These are phyloP conservation scores for Zhuliangozyma blackwelliae DNA, from an alignment of 1,139 yeast genomes.

Conservation along the genomic window DNA sequence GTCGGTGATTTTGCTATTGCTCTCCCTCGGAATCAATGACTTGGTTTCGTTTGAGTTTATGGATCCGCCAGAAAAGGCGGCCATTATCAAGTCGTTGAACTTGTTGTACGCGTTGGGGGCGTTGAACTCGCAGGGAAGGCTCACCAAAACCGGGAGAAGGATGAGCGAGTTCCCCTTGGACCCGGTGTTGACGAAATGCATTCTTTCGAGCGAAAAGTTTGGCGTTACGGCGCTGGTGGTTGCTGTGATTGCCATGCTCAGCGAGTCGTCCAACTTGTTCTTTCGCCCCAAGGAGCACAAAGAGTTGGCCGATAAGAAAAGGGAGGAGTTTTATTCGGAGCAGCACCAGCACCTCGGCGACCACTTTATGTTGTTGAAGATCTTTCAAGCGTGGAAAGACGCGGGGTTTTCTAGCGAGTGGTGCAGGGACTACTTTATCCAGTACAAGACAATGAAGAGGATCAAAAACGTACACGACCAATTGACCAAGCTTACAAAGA, in stretches of 20 bases:
- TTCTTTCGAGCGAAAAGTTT: constrained; percentile 58
- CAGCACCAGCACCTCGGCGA: constrained; percentile 52
- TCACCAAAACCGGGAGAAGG: constrained; percentile 74
- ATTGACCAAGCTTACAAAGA: constrained; percentile 55
- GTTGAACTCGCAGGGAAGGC: constrained; percentile 68
- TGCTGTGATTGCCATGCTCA: constrained; percentile 75
- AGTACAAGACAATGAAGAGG: constrained; percentile 65
- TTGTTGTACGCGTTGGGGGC: constrained; percentile 85
- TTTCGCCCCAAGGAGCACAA: constrained; percentile 69
- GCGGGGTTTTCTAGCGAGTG: constrained; percentile 70
- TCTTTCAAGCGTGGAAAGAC: constrained; percentile 75
- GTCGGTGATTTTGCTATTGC: constrained; percentile 65
- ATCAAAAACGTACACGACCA: constrained; percentile 75
- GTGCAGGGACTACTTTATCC: constrained; percentile 85
- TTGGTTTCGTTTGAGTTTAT: constrained; percentile 79
- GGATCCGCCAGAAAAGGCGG: constrained; percentile 76
- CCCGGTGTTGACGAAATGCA: constrained; percentile 79
- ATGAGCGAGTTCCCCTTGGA: constrained; percentile 95
- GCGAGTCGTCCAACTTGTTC: constrained; percentile 72
- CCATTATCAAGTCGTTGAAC: constrained; percentile 75
- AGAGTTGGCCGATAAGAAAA: constrained; percentile 61
- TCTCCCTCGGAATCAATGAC: constrained; percentile 81
- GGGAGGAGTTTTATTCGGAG: constrained; percentile 40
- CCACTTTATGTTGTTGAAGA: constrained; percentile 67
- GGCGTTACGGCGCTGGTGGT: constrained; percentile 63